phyloP scores from a whole-genome alignment of 768 basidiomycete genomes.

The Phylloporus sp. region DNA sequence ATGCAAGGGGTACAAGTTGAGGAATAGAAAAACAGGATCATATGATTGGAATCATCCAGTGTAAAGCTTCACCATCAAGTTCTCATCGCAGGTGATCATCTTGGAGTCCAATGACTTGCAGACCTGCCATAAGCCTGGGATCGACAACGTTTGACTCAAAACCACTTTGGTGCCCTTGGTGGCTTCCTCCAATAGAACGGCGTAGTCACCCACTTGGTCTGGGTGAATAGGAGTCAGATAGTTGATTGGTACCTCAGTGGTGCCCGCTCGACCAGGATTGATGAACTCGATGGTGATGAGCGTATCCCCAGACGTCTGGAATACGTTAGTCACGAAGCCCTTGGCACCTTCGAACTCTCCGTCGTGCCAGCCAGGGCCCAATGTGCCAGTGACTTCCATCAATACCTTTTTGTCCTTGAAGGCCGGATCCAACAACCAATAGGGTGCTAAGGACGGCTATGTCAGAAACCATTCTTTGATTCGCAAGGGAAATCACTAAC shows the following conservation, averaged over 20 bases:
- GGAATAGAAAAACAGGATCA: neutral
- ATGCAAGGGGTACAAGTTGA: constrained; percentile 2
- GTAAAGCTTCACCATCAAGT: constrained; percentile 26
- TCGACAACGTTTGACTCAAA: constrained; percentile 37
- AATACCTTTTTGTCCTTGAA: constrained; percentile 29
- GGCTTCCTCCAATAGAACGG: constrained; percentile 45
- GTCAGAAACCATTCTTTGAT: constrained; percentile 16
- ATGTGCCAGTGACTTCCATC: constrained; percentile 27
- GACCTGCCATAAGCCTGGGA: constrained; percentile 23
- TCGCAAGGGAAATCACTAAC: constrained; percentile 12
- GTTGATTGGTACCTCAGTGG: constrained; percentile 35
- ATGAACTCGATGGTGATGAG: constrained; percentile 28
- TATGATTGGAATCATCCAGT: constrained; percentile 9
- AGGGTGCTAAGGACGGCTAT: constrained; percentile 18
- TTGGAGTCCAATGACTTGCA: constrained; percentile 12
- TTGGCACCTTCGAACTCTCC: constrained; percentile 28
- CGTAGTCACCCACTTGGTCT: constrained; percentile 40
- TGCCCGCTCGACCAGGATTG: constrained; percentile 30
- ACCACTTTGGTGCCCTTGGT: constrained; percentile 43
- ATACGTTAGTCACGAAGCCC: constrained; percentile 28
- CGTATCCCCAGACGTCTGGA: constrained; percentile 26
- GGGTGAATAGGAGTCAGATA: constrained; percentile 44
- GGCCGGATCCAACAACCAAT: constrained; percentile 26
- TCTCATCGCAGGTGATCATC: constrained; percentile 13
- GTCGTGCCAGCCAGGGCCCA: constrained; percentile 19